Evolutionary conservation across 1,139 yeast genomes (phyloP), one percentile per base, ranked within the genome.

Genomic region (Hemisphaericaspora xylanilytica): DNA sequence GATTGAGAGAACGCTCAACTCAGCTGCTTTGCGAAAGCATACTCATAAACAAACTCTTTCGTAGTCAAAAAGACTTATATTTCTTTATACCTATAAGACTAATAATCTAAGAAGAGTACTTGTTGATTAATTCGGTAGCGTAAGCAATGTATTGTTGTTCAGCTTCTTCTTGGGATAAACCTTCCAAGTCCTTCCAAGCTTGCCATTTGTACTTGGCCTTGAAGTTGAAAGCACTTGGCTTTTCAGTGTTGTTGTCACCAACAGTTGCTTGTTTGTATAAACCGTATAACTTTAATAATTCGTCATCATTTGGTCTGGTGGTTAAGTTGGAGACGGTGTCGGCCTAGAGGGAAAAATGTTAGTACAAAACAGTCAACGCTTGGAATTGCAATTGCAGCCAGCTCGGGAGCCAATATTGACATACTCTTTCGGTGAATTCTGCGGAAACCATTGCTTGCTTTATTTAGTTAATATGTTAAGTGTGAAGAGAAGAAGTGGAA

Each of bases 171-270:
- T 85, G 86, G 38, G 88, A 66, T 44, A 77, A 78, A 42, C 97
- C 98, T 71, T 87, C 84, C 56, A 83, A 72, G 53, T 81, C 82
- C 57, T 82, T 84, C 98, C 98, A 92, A 13, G 97, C 78, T 63
- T 88, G 90, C 97, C 97, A 92, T 78, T 92, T 92, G 79, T 86
- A 86, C 70, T 92, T 90, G 53, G 92, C 97, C 73, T 85, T 86
- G 70, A 92, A 77, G 70, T 90, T 95, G 65, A 90, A 87, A 48
- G 86, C 69, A 48, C 96, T 95, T 41, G 95, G 86, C 66, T 85
- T 85, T 44, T 80, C 69, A 45, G 95, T 85, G 63, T 73, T 76
- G 74, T 86, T 86, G 77, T 92, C 98, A 51, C 98, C 98, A 43
- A 83, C 84, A 35, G 97, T 90, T 50, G 97, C 95, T 71, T 92